Base-by-base conservation (phyloP, 202 grass and related monocot genomes). In the Setaria viridis region DNA sequence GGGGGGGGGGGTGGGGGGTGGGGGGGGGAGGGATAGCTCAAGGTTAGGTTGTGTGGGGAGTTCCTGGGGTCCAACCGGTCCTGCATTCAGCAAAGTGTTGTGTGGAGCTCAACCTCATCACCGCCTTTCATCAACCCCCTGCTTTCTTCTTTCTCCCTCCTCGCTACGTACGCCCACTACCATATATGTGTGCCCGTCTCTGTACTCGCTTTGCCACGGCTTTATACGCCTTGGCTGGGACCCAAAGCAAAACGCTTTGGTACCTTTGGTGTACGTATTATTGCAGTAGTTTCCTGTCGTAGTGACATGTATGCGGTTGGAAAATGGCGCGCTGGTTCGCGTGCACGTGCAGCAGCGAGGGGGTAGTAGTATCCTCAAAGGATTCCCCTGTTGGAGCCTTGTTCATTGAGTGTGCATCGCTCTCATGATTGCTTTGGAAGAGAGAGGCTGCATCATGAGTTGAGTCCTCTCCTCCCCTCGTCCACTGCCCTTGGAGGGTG, bases 41-140 rank as follows among this genome's bases (percentile, higher is more conserved):
- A 79, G 80, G 84, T 54, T 32, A 35, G n/a, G 79, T 70, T 19
- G 53, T 25, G 57, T 58, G 29, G 25, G 19, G 70, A 39, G 43
- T 30, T 41, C 39, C 19, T 64, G 80, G 74, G 67, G 53, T 9
- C 19, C 79, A 11, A 15, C 79, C 34, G 15, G 67, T 70, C 64
- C 82, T 82, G 45, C 63, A 74, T 54, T 62, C 62, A 85, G 46
- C 64, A 75, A 71, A 85, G 78, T 12, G 77, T 37, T 56, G 72
- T 72, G 62, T 68, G 76, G 87, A 88, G 81, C 48, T 74, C 71
- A 34, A 34, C 70, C 33, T 58, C 51, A 5, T 11, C 43, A 54
- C 8, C 64, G 4, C 64, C 78, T 66, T 72, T 78, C 69, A 72
- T 71, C 37, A 42, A 30, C 35, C 4, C 2, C 13, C 9, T 13